Evolutionary conservation across 805 yeast species (phyloP), one percentile per base, ranked within the genome.

Genomic region (Jamesozyma rosinii): DNA sequence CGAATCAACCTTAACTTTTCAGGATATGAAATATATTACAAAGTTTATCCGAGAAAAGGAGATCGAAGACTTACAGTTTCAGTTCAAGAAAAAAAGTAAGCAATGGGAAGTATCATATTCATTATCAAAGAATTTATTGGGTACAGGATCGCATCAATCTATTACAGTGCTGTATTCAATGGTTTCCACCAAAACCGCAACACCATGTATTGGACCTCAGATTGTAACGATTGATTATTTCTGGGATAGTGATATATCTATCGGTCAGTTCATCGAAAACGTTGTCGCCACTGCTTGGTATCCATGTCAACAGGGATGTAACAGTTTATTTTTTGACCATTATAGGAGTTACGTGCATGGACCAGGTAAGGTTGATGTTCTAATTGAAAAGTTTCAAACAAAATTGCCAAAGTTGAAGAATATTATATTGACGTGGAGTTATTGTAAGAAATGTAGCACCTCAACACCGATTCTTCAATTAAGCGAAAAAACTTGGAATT

Each of bases 181-280:
- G 66, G 90, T 88, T 0, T 83, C 90, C 3, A 76, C 80, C 8
- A 82, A 81, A 53, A 83, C 86, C 34, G 83, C 94, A 0, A 87
- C 95, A 0, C 97, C 97, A 0, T 92, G 98, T 55, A 69, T 79
- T 34, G 97, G 97, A 0, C 98, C 99, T 0, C 86, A 78, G 43
- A 69, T 79, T n/a, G 78, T 85, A 29, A 77, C 80, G 1, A 81
- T 89, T 39, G 96, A 89, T 48, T 94, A 74, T 56, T 92, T 90
- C 58, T 79, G 95, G 68, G 95, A 87, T 39, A 84, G 81, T 45
- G 98, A 94, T 59, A 81, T 83, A 57, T 81, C 95, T 9, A 64
- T 94, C 35, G 98, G 98, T 0, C 85, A 84, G 53, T 87, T 81
- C 51, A 77, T 92, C 35, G 97, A 94, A 55, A 83, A 81, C 43